Evolutionary conservation across 108 stramenopile species (phyloP).

Genomic region (Discostella pseudostelligera): DNA sequence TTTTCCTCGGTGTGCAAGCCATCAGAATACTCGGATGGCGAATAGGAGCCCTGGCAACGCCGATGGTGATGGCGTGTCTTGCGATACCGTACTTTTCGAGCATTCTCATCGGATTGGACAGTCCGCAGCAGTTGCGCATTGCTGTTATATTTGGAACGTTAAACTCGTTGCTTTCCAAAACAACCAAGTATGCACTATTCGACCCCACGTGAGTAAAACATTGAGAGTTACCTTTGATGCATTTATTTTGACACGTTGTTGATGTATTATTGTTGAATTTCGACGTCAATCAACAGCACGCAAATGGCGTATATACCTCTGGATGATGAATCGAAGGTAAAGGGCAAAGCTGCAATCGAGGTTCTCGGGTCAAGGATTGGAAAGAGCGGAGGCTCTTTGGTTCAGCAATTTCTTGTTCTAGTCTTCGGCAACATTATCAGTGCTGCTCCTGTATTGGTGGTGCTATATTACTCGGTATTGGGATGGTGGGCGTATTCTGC

Average conservation of each 20-base stretch:
- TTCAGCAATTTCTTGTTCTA: conserved; percentile 91
- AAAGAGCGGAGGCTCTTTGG: conserved; percentile 93
- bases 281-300: conserved; percentile 22
- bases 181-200: conserved; percentile 89
- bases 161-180: conserved; percentile 89
- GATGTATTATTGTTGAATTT: background rate
- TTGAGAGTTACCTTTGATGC: background rate
- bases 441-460: conserved; percentile 81
- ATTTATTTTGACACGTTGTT: conserved; percentile 19
- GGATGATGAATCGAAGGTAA: conserved; percentile 94
- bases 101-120: conserved; percentile 80
- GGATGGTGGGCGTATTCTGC: conserved; percentile 80
- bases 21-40: conserved; percentile 91
- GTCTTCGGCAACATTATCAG: conserved; percentile 89
- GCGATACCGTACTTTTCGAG: conserved; percentile 89
- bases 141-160: conserved; percentile 89
- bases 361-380: conserved; percentile 93
- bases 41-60: conserved; percentile 92
- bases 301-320: conserved; percentile 97
- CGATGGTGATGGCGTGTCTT: conserved; percentile 83
- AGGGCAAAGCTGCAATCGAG: conserved; percentile 96
- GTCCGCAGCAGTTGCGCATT: conserved; percentile 53
- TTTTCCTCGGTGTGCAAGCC: conserved; percentile 90
- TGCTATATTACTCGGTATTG: conserved; percentile 84
- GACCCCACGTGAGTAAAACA: conserved; percentile 66